Percentiles rank a stretch among this genome's conserved stretches.
phyloP scores from a whole-genome alignment of 2,329 filamentous ascomycete genomes.

The Scytalidium lignicola region DNA sequence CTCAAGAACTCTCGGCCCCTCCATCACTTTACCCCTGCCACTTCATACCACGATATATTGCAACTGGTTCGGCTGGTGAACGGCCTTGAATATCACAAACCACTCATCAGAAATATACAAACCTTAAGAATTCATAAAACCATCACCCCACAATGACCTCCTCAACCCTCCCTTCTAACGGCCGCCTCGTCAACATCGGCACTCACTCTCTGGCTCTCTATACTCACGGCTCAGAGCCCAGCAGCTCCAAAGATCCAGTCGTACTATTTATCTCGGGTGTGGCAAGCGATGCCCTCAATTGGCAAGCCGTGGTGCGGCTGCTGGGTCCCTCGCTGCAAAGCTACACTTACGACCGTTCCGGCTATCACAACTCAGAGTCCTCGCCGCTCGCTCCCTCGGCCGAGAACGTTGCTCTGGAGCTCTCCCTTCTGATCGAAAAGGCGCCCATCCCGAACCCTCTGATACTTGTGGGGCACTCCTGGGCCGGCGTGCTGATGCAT shows the following conservation, averaged over 20 bases:
- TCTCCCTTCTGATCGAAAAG: constrained; percentile 6
- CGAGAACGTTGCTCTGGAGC: constrained; percentile 11
- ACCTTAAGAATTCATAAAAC: too few species aligned
- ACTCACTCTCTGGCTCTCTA: constrained; percentile 9
- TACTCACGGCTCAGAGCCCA: constrained; percentile 5
- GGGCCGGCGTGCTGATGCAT: constrained; percentile 9
- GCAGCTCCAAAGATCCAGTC: constrained; percentile 2
- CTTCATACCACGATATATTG: too few species aligned
- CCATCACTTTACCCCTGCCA: too few species aligned
- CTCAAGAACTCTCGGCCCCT: too few species aligned
- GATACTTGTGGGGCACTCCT: constrained; percentile 14
- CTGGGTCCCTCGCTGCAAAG: constrained; percentile 4
- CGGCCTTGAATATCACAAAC: too few species aligned
- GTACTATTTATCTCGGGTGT: constrained; percentile 12
- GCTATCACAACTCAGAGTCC: constrained; percentile 7
- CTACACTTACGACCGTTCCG: constrained; percentile 14
- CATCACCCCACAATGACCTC: too few species aligned
- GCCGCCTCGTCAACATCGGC: constrained; percentile 12
- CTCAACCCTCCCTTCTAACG: too few species aligned
- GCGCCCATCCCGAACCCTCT: constrained; percentile 10
- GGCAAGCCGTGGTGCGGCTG: constrained; percentile 9
- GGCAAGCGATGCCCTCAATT: constrained; percentile 2
- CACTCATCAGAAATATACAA: too few species aligned
- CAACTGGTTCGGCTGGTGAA: too few species aligned
- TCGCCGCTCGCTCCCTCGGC: constrained; percentile 6